Conservation (phyloP, 768 basidiomycete species). For the Goffeauzyma gilvescens region DNA sequence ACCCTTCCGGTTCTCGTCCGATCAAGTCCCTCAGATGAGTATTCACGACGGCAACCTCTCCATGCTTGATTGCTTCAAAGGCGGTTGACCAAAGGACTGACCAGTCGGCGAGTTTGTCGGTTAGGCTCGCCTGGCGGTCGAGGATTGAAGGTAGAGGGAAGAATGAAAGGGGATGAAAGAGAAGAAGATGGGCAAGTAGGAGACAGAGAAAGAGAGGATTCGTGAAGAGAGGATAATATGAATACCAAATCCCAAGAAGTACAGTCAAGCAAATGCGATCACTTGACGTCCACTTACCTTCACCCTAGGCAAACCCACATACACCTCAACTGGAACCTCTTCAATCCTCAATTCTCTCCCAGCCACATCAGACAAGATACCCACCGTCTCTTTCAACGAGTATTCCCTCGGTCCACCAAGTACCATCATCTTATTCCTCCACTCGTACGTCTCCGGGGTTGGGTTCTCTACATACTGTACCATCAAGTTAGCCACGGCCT, state of each 20-base stretch:
- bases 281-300: too few species aligned
- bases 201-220: too few species aligned
- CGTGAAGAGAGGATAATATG: too few species aligned
- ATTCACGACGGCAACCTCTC: slow-evolving; percentile 6
- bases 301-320: too few species aligned
- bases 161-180: too few species aligned
- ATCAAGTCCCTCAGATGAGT: neutral
- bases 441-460: neutral
- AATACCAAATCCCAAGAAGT: too few species aligned
- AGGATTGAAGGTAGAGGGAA: too few species aligned
- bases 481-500: slow-evolving; percentile 6
- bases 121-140: neutral
- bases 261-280: too few species aligned
- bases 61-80: slow-evolving; percentile 4
- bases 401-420: neutral
- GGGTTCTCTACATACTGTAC: slow-evolving; percentile 1
- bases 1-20: slow-evolving; percentile 7
- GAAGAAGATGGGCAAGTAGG: too few species aligned
- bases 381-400: neutral
- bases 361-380: neutral
- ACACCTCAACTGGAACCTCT: too few species aligned
- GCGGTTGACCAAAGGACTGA: slow-evolving; percentile 9
- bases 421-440: slow-evolving; percentile 1
- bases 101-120: neutral
- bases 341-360: neutral